Conservation (phyloP, 164 flowering plant species). For the Annona squamosa region DNA sequence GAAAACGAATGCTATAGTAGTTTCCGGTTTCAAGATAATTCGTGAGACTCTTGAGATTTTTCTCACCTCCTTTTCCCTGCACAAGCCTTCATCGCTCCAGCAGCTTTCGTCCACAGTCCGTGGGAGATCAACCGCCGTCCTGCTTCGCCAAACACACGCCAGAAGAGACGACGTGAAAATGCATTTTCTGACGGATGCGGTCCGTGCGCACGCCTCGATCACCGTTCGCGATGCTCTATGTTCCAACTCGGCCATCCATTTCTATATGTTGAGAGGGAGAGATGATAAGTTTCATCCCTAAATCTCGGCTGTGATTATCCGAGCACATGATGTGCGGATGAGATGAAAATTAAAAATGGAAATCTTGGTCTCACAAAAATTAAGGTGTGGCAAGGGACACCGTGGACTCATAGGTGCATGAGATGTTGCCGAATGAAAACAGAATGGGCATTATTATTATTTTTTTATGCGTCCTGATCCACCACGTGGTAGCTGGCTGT, state of each 20-base stretch:
- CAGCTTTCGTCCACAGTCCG: constrained; percentile 39
- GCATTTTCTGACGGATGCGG: constrained; percentile 49
- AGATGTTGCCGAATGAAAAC: no score
- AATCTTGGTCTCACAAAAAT: no score
- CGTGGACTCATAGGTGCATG: no score
- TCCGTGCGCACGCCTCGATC: constrained; percentile 56
- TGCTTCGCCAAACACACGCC: constrained; percentile 58
- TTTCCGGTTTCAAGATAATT: no score
- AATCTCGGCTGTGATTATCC: no score
- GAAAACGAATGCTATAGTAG: neutral
- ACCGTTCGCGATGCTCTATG: constrained; percentile 52
- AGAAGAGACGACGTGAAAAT: constrained; percentile 72
- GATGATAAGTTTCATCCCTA: neutral
- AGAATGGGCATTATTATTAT: no score
- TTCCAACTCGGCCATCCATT: constrained; percentile 63
- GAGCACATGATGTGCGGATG: no score
- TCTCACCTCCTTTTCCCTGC: constrained; percentile 63
- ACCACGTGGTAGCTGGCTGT: no score
- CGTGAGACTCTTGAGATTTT: neutral
- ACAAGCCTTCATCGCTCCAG: constrained; percentile 70
- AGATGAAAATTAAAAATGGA: no score
- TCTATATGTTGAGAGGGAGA: constrained; percentile 24
- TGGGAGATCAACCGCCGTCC: constrained; percentile 9
- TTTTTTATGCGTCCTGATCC: no score
- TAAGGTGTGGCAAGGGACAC: no score